Conservation (phyloP, 2,329 filamentous ascomycete species). For the Xylariomycetidae sp. region DNA sequence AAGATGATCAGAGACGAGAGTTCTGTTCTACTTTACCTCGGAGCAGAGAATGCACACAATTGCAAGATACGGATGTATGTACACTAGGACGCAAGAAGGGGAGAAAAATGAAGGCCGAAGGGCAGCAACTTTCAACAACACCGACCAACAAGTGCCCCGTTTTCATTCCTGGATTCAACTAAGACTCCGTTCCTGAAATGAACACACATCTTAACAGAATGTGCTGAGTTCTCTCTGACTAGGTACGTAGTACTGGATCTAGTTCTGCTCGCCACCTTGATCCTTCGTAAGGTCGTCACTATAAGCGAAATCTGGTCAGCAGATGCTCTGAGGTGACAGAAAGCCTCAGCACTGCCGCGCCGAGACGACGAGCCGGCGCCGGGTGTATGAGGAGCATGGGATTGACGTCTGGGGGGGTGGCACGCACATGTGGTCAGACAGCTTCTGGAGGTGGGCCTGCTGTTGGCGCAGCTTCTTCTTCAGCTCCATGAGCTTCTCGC, state of each 20-base stretch:
- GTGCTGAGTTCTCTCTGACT: too few species aligned
- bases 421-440: constrained; percentile 79
- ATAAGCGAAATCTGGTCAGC: constrained; percentile 11
- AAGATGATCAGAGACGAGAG: too few species aligned
- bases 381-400: neutral
- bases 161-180: too few species aligned
- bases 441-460: constrained; percentile 74
- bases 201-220: constrained; percentile 1
- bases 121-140: too few species aligned
- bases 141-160: too few species aligned
- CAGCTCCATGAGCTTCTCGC: constrained; percentile 78
- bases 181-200: constrained; percentile 3
- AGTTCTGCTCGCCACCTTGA: constrained; percentile 63
- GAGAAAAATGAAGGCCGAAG: too few species aligned
- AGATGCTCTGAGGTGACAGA: neutral
- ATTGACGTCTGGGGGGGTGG: neutral
- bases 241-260: too few species aligned
- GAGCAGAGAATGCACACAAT: too few species aligned
- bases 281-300: constrained; percentile 74
- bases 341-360: neutral
- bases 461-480: constrained; percentile 70
- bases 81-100: too few species aligned
- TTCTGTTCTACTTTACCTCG: too few species aligned
- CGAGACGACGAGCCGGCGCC: neutral
- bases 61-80: too few species aligned